phyloP scores from a whole-genome alignment of 2,329 filamentous ascomycete species.

The Fusarium sp. region DNA sequence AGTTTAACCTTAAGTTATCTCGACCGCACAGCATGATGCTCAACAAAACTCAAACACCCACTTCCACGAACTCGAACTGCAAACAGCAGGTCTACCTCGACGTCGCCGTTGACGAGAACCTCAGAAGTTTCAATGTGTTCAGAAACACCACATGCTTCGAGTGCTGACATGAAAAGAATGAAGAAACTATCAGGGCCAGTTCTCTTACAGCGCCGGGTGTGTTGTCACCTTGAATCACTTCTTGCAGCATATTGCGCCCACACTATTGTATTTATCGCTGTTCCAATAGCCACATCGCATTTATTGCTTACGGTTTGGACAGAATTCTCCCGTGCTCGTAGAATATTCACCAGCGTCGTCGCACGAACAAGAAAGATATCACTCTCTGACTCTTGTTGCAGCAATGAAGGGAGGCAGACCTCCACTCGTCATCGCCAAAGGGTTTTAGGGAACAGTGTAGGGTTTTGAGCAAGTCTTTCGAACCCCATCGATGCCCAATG shows the following conservation, averaged over 20 bases:
- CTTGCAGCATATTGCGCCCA: background rate
- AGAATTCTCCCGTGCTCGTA: rapidly evolving
- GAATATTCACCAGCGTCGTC: background rate
- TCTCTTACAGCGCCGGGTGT: constrained; percentile 7
- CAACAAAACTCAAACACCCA: background rate
- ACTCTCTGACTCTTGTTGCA: constrained; percentile 15
- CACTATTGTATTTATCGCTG: background rate
- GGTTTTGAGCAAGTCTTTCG: background rate
- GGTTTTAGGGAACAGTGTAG: background rate
- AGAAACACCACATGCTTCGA: background rate
- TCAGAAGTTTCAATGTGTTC: background rate
- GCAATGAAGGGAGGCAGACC: constrained; percentile 3
- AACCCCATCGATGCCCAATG: background rate
- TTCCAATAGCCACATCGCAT: constrained; percentile 1
- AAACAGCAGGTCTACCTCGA: constrained; percentile 7
- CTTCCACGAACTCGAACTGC: background rate
- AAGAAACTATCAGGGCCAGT: constrained; percentile 6
- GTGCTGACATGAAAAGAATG: background rate
- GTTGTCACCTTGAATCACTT: constrained; percentile 12
- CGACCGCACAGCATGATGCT: too few species aligned
- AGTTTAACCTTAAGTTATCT: too few species aligned
- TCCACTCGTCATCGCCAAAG: constrained; percentile 3
- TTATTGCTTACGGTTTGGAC: constrained; percentile 5
- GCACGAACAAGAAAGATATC: background rate
- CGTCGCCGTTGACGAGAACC: constrained; percentile 9